A percentile compares a stretch with the other conserved stretches of the same genome.
Conservation (phyloP, 768 basidiomycete genomes). For the Gloeopeniophorella convolvens region DNA sequence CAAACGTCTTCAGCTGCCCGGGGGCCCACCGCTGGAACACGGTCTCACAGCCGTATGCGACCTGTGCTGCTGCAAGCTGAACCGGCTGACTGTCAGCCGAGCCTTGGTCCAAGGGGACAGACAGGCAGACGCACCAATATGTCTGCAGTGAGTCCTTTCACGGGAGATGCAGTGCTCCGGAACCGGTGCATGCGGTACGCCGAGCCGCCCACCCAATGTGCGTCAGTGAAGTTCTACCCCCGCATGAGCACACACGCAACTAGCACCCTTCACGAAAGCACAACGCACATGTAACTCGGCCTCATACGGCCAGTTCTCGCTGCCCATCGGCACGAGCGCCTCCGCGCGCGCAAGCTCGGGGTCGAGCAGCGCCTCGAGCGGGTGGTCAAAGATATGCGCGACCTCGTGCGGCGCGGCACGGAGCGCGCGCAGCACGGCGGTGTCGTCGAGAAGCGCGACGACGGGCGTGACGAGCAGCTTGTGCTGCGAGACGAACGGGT, state of each 20-base stretch:
- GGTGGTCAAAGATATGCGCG: slow-evolving; percentile 72
- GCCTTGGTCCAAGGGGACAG: not conserved
- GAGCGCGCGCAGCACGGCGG: slow-evolving; percentile 44
- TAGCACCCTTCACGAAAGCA: too few species aligned
- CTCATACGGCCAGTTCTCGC: slow-evolving; percentile 78
- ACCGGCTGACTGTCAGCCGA: not conserved
- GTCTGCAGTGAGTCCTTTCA: slow-evolving; percentile 81
- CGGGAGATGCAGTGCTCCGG: slow-evolving; percentile 66
- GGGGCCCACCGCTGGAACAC: slow-evolving; percentile 54
- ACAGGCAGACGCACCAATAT: slow-evolving; percentile 51
- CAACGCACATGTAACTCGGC: slow-evolving; percentile 60
- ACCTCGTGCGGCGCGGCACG: slow-evolving; percentile 63
- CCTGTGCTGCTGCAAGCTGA: slow-evolving; percentile 60
- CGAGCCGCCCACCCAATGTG: slow-evolving; percentile 43
- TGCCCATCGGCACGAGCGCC: slow-evolving; percentile 47
- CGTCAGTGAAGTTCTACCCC: slow-evolving; percentile 42
- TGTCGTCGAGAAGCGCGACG: slow-evolving; percentile 58
- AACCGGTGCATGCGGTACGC: slow-evolving; percentile 82
- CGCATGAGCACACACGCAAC: not conserved
- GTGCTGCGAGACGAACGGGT: slow-evolving; percentile 63
- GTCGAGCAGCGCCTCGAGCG: slow-evolving; percentile 65
- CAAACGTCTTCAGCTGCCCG: slow-evolving; percentile 34
- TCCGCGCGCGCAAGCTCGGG: slow-evolving; percentile 43
- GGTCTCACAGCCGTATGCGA: slow-evolving; percentile 50
- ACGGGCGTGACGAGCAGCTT: slow-evolving; percentile 74